Conservation (phyloP, 805 yeast species). For the Wickerhamiella azyma region DNA sequence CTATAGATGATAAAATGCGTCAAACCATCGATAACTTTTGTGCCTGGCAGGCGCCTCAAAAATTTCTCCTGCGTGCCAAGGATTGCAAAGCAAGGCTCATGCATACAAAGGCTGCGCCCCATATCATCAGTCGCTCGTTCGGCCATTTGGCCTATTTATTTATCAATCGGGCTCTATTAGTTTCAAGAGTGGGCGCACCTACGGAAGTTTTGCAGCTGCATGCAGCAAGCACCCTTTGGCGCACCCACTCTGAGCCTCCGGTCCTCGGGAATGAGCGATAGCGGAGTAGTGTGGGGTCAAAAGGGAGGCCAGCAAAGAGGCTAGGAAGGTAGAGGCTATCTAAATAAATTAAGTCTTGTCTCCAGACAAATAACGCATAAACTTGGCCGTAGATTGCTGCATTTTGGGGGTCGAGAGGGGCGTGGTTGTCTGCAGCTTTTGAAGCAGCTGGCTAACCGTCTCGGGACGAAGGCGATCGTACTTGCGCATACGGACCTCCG, state of each 20-base stretch:
- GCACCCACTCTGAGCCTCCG: too few relatives aligned
- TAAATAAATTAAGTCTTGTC: conserved; percentile 7
- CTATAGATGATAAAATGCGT: too few relatives aligned
- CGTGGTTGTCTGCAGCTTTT: conserved; percentile 14
- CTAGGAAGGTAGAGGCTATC: too few relatives aligned
- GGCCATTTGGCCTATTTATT: too few relatives aligned
- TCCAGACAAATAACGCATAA: conserved; percentile 17
- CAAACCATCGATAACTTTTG: neutral
- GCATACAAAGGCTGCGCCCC: neutral
- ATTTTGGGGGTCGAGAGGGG: conserved; percentile 14
- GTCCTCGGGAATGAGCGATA: too few relatives aligned
- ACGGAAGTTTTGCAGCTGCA: neutral
- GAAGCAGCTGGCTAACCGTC: conserved; percentile 30
- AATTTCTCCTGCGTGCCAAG: neutral
- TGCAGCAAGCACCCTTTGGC: neutral
- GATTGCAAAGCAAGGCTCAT: neutral
- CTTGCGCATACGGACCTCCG: conserved; percentile 42
- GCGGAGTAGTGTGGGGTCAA: too few relatives aligned
- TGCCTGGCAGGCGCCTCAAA: neutral
- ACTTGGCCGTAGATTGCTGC: conserved; percentile 12
- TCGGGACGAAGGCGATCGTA: conserved; percentile 66
- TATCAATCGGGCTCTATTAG: neutral
- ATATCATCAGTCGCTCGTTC: too few relatives aligned
- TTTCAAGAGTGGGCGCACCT: neutral
- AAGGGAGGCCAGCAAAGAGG: too few relatives aligned